Evolutionary conservation across 129 eudicot genomes (phyloP).

Genomic region (Heracleum sosnowskyi): DNA sequence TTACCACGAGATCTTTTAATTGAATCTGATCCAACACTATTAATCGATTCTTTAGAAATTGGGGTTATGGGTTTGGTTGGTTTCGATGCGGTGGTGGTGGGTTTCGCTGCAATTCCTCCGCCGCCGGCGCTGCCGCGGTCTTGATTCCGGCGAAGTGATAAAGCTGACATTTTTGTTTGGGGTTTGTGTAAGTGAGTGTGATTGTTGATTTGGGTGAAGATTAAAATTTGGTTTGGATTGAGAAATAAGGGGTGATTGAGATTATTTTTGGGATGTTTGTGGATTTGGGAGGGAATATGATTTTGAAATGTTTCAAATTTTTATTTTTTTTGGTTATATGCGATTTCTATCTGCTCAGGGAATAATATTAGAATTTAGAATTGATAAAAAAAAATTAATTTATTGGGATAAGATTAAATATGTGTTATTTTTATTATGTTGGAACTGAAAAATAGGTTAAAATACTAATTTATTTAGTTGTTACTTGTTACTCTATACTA

Average conservation of each 20-base stretch:
- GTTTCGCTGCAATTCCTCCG: constrained; percentile 19
- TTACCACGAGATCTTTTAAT: constrained; percentile 44
- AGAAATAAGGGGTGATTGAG: neutral
- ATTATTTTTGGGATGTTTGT: neutral
- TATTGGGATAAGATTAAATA: no score
- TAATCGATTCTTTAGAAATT: constrained; percentile 23
- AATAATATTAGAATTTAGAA: no score
- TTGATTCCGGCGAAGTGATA: constrained; percentile 53
- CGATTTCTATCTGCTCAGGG: no score
- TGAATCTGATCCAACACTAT: constrained; percentile 8
- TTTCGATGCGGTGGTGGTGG: constrained; percentile 24
- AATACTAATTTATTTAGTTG: no score
- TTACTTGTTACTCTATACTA: no score
- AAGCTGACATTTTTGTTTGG: constrained; percentile 31
- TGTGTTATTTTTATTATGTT: no score
- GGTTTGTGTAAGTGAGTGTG: constrained; percentile 9
- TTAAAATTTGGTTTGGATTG: neutral
- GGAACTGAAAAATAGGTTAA: no score
- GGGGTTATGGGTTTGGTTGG: constrained; percentile 55
- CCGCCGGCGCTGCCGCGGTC: constrained; percentile 11
- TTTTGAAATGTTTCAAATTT: no score
- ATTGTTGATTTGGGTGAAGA: neutral
- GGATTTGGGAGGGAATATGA: neutral
- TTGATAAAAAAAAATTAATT: no score
- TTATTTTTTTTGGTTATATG: no score